Evolutionary conservation across 495 filamentous ascomycete species (phyloP), one percentile per base, ranked within the genome.

Genomic region (Platismatia glauca): DNA sequence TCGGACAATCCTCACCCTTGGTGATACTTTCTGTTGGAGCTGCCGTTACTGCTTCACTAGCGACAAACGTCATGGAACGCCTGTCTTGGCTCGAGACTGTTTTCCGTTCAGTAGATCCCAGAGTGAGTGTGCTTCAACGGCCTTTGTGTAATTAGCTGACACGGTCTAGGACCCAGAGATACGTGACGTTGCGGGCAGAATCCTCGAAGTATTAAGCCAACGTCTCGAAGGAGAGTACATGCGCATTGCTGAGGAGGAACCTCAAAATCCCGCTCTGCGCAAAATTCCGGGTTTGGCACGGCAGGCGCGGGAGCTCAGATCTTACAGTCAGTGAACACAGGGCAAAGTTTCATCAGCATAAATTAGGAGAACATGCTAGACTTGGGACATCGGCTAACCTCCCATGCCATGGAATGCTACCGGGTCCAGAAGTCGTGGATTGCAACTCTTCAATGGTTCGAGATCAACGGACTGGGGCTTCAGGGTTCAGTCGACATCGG

Each of bases 1-100:
- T 96, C 60, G 77, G 76, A 13, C 80, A 81, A n/a, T 70, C 96
- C 33, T 86, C 84, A 48, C 84, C 89, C 5, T 82, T 97, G 44
- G 82, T 97, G 27, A 77, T 86, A 8, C 82, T 97, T 31, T 96
- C 91, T 0, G 86, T 95, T 38, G 87, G 86, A 55, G 89, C 90
- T 4, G 90, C 89, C 18, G 82, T 97, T 20, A 89, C 89, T 34
- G 78, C 83, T 11, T 80, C 86, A 33, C 78, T 97, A 63, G 77
- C 86, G 34, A 81, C 81, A 37, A 82, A 87, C 66, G 64, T 88
- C 38, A 66, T 74, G 48, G 78, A 90, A 72, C 89, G 90, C 63
- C 75, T 98, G 12, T 73, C 75, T 33, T 94, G 91, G 89, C 77
- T 97, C 57, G 88, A 95, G 62, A 78, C 81, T 33, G 83, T 91